phyloP scores from a whole-genome alignment of 495 filamentous ascomycete genomes.

The Apodospora peruviana region DNA sequence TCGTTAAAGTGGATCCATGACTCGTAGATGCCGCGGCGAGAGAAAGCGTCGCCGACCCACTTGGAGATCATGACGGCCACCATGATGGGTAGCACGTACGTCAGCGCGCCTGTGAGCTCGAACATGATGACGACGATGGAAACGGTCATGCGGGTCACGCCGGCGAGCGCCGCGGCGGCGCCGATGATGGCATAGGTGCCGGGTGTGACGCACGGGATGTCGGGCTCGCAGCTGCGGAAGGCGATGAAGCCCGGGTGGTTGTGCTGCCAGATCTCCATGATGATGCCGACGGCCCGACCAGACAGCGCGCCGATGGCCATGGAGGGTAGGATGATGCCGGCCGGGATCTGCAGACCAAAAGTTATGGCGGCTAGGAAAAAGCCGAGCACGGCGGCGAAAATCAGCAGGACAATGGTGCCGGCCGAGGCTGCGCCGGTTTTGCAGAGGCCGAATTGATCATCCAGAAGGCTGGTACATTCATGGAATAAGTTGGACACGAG shows the following conservation, averaged over 20 bases:
- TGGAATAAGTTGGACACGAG: conserved; percentile 89
- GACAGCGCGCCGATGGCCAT: conserved; percentile 93
- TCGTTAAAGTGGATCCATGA: conserved; percentile 95
- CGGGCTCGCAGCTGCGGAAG: conserved; percentile 78
- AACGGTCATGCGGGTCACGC: conserved; percentile 93
- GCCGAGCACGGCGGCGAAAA: conserved; percentile 73
- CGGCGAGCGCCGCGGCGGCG: conserved; percentile 90
- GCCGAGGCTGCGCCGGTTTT: conserved; percentile 64
- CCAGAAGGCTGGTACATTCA: conserved; percentile 71
- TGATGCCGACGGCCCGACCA: conserved; percentile 84
- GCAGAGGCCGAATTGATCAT: conserved; percentile 86
- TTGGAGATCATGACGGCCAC: conserved; percentile 98
- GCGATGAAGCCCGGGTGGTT: conserved; percentile 68
- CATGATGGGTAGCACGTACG: conserved; percentile 98
- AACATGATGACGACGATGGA: conserved; percentile 99
- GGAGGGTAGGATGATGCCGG: conserved; percentile 94
- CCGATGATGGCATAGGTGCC: conserved; percentile 96
- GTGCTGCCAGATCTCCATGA: conserved; percentile 83
- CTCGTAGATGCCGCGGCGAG: conserved; percentile 92
- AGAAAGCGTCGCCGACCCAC: conserved; percentile 97
- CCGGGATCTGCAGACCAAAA: conserved; percentile 94
- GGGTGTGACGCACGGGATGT: conserved; percentile 85
- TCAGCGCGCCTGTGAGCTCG: conserved; percentile 90
- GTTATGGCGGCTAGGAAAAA: conserved; percentile 84
- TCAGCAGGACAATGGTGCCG: conserved; percentile 69